These are phyloP conservation scores for Pleurotus tuber-regium DNA, from an alignment of 768 basidiomycete genomes.

Conservation along the genomic window DNA sequence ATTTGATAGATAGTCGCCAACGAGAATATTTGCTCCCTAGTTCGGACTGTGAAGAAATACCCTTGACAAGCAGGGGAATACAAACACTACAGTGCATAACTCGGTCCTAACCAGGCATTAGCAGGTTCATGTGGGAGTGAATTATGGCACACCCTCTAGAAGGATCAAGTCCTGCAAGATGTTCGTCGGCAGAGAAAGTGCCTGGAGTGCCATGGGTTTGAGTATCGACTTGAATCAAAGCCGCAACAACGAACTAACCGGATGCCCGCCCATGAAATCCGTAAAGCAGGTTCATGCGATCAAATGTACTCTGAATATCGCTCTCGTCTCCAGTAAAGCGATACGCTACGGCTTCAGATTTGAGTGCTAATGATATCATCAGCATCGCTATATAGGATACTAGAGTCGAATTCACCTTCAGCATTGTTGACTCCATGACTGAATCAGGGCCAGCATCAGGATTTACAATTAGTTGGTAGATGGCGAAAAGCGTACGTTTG, in stretches of 20 bases:
- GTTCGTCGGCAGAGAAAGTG: constrained; percentile 41
- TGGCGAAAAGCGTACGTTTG: constrained; percentile 25
- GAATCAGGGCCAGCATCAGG: too few species aligned
- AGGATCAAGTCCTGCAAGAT: constrained; percentile 38
- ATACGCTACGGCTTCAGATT: constrained; percentile 41
- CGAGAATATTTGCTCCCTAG: constrained; percentile 42
- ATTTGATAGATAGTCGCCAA: constrained; percentile 39
- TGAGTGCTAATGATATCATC: constrained; percentile 29
- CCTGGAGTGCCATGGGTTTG: too few species aligned
- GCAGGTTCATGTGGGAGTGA: not conserved
- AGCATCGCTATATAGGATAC: too few species aligned
- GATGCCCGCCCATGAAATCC: constrained; percentile 37
- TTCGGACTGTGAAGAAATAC: not conserved
- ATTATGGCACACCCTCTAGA: constrained; percentile 37
- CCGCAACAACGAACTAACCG: too few species aligned
- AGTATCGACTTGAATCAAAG: too few species aligned
- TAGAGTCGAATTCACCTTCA: constrained; percentile 22
- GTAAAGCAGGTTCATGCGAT: constrained; percentile 37
- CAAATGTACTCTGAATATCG: constrained; percentile 36
- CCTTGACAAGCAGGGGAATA: too few species aligned
- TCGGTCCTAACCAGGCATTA: constrained; percentile 26
- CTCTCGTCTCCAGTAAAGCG: constrained; percentile 37
- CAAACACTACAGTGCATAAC: constrained; percentile 40
- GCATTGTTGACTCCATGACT: constrained; percentile 42
- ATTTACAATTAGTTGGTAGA: not conserved